phyloP scores from a whole-genome alignment of 2,329 filamentous ascomycete genomes.

The Cryoendolithus antarcticus region DNA sequence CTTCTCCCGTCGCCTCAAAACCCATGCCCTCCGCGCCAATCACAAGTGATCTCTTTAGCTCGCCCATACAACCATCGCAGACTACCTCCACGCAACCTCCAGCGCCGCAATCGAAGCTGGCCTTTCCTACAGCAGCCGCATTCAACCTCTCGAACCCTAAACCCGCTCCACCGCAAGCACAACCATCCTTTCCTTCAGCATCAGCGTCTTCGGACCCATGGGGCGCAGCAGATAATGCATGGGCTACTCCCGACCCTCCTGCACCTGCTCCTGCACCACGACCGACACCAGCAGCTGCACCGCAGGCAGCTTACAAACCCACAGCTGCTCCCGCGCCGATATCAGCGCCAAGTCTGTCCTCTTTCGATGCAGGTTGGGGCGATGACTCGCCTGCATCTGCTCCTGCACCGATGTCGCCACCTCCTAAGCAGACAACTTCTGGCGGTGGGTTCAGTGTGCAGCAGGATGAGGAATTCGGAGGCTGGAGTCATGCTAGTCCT shows the following conservation, averaged over 20 bases:
- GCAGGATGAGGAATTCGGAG: constrained; percentile 90
- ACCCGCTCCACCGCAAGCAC: constrained; percentile 24
- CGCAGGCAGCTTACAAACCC: constrained; percentile 17
- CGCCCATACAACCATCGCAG: constrained; percentile 28
- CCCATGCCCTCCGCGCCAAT: constrained; percentile 34
- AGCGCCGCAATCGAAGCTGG: constrained; percentile 24
- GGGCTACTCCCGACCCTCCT: constrained; percentile 53
- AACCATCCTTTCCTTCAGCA: constrained; percentile 8
- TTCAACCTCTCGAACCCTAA: constrained; percentile 61
- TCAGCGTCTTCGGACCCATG: constrained; percentile 56
- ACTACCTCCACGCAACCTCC: constrained; percentile 30
- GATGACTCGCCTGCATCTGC: constrained; percentile 42
- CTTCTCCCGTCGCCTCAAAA: constrained; percentile 39
- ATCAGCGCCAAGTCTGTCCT: constrained; percentile 10
- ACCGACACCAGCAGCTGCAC: constrained; percentile 9
- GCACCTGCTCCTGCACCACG: constrained; percentile 22
- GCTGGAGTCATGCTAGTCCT: constrained; percentile 65
- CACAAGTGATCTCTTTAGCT: constrained; percentile 66
- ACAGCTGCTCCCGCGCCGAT: constrained; percentile 31
- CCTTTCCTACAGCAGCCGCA: constrained; percentile 31
- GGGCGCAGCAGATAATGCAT: constrained; percentile 64
- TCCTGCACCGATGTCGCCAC: constrained; percentile 8
- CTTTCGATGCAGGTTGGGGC: constrained; percentile 39
- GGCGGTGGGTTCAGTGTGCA: constrained; percentile 43
- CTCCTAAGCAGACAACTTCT: constrained; percentile 34